Base-by-base conservation (phyloP, 129 eudicot species). In the Apium graveolens region DNA sequence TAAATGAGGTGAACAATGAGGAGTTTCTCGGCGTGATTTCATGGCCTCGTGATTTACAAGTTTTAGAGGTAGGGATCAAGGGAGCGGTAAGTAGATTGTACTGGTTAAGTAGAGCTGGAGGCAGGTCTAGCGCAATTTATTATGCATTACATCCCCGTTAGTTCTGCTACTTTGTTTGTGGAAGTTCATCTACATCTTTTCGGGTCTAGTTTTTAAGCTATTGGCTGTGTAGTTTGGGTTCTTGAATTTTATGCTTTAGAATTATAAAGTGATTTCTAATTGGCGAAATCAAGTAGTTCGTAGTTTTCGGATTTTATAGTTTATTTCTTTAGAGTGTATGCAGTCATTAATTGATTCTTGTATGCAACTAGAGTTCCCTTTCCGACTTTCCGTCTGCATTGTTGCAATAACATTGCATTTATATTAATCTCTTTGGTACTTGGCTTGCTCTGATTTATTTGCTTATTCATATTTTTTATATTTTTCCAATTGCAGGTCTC, bases 401-500 rank as follows among this genome's bases (percentile, higher is more conserved):
- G 31, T 21, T 42, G 34, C 38, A 43, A 13, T 73, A 32, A 42
- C 43, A 32, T 32, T 74, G 34, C 39, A 74, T 13, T 74, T 31
- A 18, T 37, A 24, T 75, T 49, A 3, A 37, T 45, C 31, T n/a
- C n/a, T n/a, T n/a, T n/a, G n/a, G 9, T 29, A 51, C 78, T 5
- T 75, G 17, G 65, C 27, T 46, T 32, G 68, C 43, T 75, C 34
- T 34, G 31, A 16, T 74, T 29, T 44, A 20, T 34, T 46, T 75
- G 35, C 18, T 26, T n/a, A 24, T 38, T 57, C 39, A 62, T 12
- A 17, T 3, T 76, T 70, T 35, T 37, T 62, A 13, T 27, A 2
- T 73, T 46, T 53, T 31, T 32, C 42, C 57, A 55, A 78, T 76
- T 86, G 84, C 91, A 93, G 98, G 96, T 93, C 79, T 85, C 97